Percentiles rank a stretch among this genome's conserved stretches.
Evolutionary conservation across 495 filamentous ascomycete genomes (phyloP).

Genomic region (Neurospora cerealis): DNA sequence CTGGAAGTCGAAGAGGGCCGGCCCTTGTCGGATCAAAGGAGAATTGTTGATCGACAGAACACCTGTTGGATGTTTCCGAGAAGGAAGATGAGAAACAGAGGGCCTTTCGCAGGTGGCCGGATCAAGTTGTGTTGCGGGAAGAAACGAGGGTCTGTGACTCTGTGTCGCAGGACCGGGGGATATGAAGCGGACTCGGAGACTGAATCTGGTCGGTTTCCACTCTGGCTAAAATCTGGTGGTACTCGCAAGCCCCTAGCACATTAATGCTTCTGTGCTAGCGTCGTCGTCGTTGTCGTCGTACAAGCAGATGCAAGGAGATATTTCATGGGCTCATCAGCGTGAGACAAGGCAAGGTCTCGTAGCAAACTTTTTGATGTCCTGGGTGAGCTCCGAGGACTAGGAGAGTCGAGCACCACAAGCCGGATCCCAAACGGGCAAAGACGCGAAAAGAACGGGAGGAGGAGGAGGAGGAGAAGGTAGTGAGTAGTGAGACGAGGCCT

Average conservation of each 20-base stretch:
- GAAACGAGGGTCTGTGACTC: conserved; percentile 4
- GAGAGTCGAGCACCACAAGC: not conserved
- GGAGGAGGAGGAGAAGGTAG: conserved; percentile 2
- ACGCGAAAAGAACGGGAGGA: not conserved
- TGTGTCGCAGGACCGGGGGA: conserved; percentile 24
- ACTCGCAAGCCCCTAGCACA: conserved; percentile 15
- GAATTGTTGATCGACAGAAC: conserved; percentile 21
- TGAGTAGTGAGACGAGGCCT: conserved; percentile 2
- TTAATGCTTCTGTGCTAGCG: conserved; percentile 1
- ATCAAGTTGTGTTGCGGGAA: not conserved
- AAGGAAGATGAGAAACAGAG: conserved; percentile 8
- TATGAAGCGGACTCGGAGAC: conserved; percentile 10
- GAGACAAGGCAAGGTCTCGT: not conserved
- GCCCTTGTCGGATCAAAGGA: conserved; percentile 13
- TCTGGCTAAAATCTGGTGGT: conserved; percentile 9
- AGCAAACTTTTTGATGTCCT: not conserved
- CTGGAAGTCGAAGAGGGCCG: conserved; percentile 20
- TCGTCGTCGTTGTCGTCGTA: not conserved
- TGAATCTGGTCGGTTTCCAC: not conserved
- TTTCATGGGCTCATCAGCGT: not conserved
- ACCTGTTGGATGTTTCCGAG: conserved; percentile 14
- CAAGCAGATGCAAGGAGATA: not conserved
- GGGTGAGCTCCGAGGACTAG: not conserved
- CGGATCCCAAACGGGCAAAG: not conserved
- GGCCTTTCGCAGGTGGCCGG: not conserved